These are phyloP conservation scores for Macrocybe sp. DNA, from an alignment of 1,284 basidiomycete genomes.

Conservation along the genomic window DNA sequence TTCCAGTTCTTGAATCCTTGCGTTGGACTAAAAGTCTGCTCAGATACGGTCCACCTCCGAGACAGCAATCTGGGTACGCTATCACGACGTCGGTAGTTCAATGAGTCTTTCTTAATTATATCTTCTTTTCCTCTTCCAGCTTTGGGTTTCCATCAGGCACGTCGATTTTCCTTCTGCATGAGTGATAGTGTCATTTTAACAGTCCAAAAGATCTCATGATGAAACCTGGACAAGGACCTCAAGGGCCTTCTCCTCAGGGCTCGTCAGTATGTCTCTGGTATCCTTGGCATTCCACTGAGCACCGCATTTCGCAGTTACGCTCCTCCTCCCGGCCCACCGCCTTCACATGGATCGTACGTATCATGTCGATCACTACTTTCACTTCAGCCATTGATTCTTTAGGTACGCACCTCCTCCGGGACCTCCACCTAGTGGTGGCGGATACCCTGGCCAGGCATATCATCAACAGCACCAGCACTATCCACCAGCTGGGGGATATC, in stretches of 20 bases:
- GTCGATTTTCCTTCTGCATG: not conserved
- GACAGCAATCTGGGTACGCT: too few relatives aligned
- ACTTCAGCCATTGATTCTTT: not conserved
- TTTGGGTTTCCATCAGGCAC: slow-evolving; percentile 6
- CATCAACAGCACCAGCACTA: slow-evolving; percentile 28
- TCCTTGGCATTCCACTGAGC: not conserved
- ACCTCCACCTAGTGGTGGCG: slow-evolving; percentile 23
- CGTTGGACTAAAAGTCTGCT: too few relatives aligned
- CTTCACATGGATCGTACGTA: slow-evolving; percentile 1
- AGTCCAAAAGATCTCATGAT: not conserved
- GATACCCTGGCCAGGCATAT: slow-evolving; percentile 34
- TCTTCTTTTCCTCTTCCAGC: not conserved
- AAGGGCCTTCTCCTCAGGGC: not conserved
- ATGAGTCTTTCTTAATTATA: not conserved
- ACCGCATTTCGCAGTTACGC: slow-evolving; percentile 17
- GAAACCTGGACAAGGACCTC: not conserved
- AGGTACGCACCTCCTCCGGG: slow-evolving; percentile 25
- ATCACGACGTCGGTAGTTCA: too few relatives aligned
- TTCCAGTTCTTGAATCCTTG: not conserved
- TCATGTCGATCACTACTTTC: not conserved
- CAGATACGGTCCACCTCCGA: too few relatives aligned
- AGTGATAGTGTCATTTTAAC: not conserved
- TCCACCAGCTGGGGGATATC: slow-evolving; percentile 27
- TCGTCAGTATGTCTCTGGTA: too few relatives aligned
- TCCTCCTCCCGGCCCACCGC: slow-evolving; percentile 28